These are phyloP conservation scores for Tranzscheliella williamsii DNA, from an alignment of 1,284 basidiomycete species.

Conservation along the genomic window DNA sequence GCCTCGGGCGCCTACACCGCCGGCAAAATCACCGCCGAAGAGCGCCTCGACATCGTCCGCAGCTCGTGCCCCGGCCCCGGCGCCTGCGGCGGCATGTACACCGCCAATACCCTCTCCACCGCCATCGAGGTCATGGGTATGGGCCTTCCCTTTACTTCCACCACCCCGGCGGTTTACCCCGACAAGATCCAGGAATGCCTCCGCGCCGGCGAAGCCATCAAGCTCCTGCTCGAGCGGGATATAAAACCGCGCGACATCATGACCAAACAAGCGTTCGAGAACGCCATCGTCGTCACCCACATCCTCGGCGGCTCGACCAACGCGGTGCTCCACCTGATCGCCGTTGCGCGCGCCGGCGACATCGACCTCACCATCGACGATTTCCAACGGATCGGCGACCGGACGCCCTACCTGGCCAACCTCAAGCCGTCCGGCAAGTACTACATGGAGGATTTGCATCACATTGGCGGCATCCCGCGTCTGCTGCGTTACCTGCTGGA, in stretches of 20 bases:
- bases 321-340: conserved; percentile 85
- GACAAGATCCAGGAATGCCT: conserved; percentile 85
- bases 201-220: conserved; percentile 79
- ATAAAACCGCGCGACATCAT: conserved; percentile 93
- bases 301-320: conserved; percentile 80
- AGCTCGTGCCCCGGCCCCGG: conserved; percentile 92
- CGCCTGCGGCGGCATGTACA: conserved; percentile 95
- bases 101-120: conserved; percentile 93
- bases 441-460: conserved; percentile 85
- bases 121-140: conserved; percentile 88
- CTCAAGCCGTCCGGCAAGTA: conserved; percentile 71
- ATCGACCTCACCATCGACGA: conserved; percentile 81
- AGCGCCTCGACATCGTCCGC: conserved; percentile 77
- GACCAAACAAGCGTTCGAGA: conserved; percentile 92
- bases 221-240: conserved; percentile 78
- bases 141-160: conserved; percentile 79
- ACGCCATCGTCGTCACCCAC: conserved; percentile 77
- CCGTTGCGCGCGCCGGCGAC: conserved; percentile 84
- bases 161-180: conserved; percentile 78
- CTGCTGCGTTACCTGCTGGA: conserved; percentile 75
- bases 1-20: conserved; percentile 79
- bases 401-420: conserved; percentile 83
- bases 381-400: conserved; percentile 70
- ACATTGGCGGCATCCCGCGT: conserved; percentile 63
- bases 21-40: conserved; percentile 79